Evolutionary conservation across 1,284 basidiomycete genomes (phyloP), one percentile per base, ranked within the genome.

Genomic region (Fomes fomentarius): DNA sequence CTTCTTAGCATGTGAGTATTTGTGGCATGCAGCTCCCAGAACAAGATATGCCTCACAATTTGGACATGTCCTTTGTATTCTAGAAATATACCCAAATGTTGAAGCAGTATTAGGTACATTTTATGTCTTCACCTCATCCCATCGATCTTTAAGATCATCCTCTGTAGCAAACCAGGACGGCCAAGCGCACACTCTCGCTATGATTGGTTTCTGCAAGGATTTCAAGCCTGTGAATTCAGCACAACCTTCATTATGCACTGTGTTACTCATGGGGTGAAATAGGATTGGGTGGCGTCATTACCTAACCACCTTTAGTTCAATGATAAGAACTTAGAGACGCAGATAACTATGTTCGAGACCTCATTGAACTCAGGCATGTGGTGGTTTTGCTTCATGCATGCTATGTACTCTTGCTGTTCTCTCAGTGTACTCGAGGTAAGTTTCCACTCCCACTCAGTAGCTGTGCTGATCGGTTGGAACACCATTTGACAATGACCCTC

Each of bases 371-470:
- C 78, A 17, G 85, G 87, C 45, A 86, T 88, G 10, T 92, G 89
- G 90, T 86, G 84, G 62, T 92, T 81, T 70, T 87, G 81, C 60
- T 77, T 78, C 65, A 86, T 90, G 76, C 89, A 91, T 66, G 76
- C 83, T 31, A 72, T 86, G 58, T 80, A 90, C 61, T 83, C 85
- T 34, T 85, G 85, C 50, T 82, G 81, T 60, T 74, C 79, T 28
- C 73, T 91, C 48, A 84, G 81, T 15, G 66, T 91, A 28, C 78
- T 81, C 60, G 76, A 79, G 66, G 89, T 89, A 62, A 71, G n/a
- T n/a, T n/a, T n/a, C n/a, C n/a, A n/a, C n/a, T n/a, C n/a, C n/a
- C n/a, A n/a, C n/a, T n/a, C n/a, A n/a, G n/a, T n/a, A n/a, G n/a
- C n/a, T n/a, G n/a, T n/a, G n/a, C n/a, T n/a, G n/a, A n/a, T n/a